phyloP scores from a whole-genome alignment of 2,329 filamentous ascomycete genomes.

The Pseudogymnoascus pannorum region DNA sequence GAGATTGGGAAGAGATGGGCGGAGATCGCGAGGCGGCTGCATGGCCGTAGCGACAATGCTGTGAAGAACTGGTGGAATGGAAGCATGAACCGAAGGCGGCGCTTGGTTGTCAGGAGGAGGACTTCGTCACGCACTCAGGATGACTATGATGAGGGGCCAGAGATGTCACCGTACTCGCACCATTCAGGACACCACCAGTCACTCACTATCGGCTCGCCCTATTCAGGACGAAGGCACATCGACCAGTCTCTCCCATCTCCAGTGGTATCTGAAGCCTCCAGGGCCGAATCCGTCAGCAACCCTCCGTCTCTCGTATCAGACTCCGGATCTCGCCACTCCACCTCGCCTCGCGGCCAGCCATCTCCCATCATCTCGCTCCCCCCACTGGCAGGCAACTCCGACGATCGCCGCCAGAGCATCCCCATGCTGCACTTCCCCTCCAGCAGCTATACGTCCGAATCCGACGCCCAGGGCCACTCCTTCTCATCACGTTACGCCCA shows the following conservation, averaged over 20 bases:
- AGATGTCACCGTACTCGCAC: constrained; percentile 27
- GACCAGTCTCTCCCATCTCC: constrained; percentile 59
- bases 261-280: constrained; percentile 54
- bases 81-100: constrained; percentile 69
- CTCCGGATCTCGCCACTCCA: constrained; percentile 53
- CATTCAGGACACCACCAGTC: constrained; percentile 15
- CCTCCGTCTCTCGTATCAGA: constrained; percentile 68
- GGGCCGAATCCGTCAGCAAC: constrained; percentile 47
- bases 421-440: constrained; percentile 23
- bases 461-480: constrained; percentile 18
- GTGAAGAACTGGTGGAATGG: constrained; percentile 99
- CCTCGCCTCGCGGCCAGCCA: constrained; percentile 39
- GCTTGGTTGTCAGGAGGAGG: constrained; percentile 26
- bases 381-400: constrained; percentile 20
- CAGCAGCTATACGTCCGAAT: constrained; percentile 20
- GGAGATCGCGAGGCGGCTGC: constrained; percentile 75
- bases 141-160: constrained; percentile 25
- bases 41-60: constrained; percentile 85
- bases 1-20: constrained; percentile 86
- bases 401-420: constrained; percentile 24
- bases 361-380: constrained; percentile 28
- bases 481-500: constrained; percentile 16
- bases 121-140: constrained; percentile 20
- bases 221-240: constrained; percentile 32
- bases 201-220: constrained; percentile 18